Conservation (phyloP, 2,329 filamentous ascomycete species). For the Paradendryphiella salina region DNA sequence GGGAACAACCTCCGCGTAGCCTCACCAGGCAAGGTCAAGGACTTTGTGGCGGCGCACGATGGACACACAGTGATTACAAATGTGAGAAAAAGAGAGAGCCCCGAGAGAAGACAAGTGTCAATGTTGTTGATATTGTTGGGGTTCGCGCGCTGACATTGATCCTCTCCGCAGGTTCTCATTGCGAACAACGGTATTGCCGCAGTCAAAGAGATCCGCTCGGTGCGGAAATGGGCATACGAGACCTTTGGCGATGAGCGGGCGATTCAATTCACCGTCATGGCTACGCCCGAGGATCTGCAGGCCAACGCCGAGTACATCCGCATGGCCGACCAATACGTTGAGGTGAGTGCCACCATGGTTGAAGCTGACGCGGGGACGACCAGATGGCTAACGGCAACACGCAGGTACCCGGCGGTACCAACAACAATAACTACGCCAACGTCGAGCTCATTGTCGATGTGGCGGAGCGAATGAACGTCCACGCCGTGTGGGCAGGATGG, state of each 20-base stretch:
- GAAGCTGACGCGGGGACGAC: background rate
- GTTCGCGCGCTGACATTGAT: constrained; percentile 24
- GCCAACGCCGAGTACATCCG: constrained; percentile 99
- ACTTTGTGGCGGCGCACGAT: constrained; percentile 86
- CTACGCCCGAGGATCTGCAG: constrained; percentile 93
- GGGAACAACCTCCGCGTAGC: constrained; percentile 86
- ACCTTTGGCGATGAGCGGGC: constrained; percentile 97
- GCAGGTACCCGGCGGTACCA: constrained; percentile 90
- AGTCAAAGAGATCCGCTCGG: constrained; percentile 98
- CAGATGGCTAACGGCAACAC: constrained; percentile 24
- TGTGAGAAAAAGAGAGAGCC: constrained; percentile 64
- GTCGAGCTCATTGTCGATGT: constrained; percentile 99
- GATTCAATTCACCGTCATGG: constrained; percentile 99
- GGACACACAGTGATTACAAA: constrained; percentile 99
- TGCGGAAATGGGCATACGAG: constrained; percentile 99
- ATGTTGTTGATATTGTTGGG: background rate
- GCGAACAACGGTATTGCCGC: constrained; percentile 99
- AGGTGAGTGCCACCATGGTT: constrained; percentile 55
- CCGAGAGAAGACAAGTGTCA: background rate
- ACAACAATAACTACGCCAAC: constrained; percentile 99
- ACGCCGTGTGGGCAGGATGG: constrained; percentile 99
- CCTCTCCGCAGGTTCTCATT: constrained; percentile 75
- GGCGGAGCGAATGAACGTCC: constrained; percentile 96
- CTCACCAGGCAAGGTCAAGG: constrained; percentile 83
- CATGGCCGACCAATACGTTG: constrained; percentile 99